phyloP scores from a whole-genome alignment of 768 basidiomycete species.

The Cystobasidium ongulense region DNA sequence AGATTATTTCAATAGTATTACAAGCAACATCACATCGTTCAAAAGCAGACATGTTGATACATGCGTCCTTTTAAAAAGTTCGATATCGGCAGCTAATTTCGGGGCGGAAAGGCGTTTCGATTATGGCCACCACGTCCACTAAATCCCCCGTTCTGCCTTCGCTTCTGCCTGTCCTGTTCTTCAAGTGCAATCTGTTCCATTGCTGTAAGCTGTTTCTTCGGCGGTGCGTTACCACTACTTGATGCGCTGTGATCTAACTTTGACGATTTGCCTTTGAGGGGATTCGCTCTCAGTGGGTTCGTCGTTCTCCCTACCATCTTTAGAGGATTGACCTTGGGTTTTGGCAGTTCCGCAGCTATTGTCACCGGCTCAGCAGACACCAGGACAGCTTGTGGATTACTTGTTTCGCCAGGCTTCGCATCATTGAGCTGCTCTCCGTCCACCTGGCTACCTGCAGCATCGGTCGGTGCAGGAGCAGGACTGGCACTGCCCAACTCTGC shows the following conservation, averaged over 20 bases:
- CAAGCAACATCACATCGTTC: too few species aligned
- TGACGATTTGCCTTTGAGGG: conserved; percentile 55
- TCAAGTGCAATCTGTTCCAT: conserved; percentile 80
- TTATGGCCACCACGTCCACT: background rate
- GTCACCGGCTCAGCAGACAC: conserved; percentile 44
- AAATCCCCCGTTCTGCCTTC: conserved; percentile 46
- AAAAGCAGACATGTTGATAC: too few species aligned
- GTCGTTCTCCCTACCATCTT: conserved; percentile 43
- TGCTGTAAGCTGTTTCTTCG: conserved; percentile 59
- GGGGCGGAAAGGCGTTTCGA: background rate
- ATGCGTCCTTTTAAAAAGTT: too few species aligned
- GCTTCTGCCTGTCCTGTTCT: conserved; percentile 79
- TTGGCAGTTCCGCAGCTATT: conserved; percentile 38
- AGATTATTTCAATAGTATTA: too few species aligned
- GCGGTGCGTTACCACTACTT: conserved; percentile 26
- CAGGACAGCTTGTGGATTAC: conserved; percentile 7
- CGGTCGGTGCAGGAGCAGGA: conserved; percentile 21
- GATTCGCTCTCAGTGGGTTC: conserved; percentile 50
- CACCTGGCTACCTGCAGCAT: background rate
- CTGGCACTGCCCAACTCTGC: background rate
- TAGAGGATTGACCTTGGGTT: conserved; percentile 58
- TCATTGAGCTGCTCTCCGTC: conserved; percentile 26
- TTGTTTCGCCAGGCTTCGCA: background rate
- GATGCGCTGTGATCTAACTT: conserved; percentile 52
- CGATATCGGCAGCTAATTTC: too few species aligned